Conservation (phyloP, 148 eudicot species). For the Salicornia ramosissima region DNA sequence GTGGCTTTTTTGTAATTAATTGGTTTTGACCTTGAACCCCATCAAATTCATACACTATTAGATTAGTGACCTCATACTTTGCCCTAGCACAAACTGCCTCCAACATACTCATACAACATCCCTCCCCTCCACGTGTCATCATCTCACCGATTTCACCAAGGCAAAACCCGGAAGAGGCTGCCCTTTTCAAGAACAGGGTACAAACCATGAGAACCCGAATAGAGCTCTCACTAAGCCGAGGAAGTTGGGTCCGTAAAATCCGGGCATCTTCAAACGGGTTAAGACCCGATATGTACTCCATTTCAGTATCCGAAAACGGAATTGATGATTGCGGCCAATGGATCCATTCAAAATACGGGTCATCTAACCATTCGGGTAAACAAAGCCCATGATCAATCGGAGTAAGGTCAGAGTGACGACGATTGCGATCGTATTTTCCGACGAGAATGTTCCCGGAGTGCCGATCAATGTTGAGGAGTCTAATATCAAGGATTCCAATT, state of each 20-base stretch:
- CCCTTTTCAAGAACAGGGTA: constrained; percentile 67
- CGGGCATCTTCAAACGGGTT: constrained; percentile 74
- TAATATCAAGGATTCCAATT: constrained; percentile 78
- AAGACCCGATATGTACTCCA: constrained; percentile 61
- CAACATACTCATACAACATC: constrained; percentile 55
- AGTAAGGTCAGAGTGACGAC: constrained; percentile 48
- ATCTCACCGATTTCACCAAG: constrained; percentile 87
- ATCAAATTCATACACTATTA: constrained; percentile 9
- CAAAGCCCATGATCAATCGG: constrained; percentile 97
- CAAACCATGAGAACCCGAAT: constrained; percentile 78
- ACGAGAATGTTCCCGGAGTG: constrained; percentile 94
- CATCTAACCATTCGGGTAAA: constrained; percentile 85
- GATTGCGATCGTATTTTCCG: constrained; percentile 33
- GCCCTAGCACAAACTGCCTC: constrained; percentile 61
- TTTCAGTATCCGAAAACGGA: constrained; percentile 75
- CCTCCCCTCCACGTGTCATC: constrained; percentile 87
- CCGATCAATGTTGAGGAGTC: constrained; percentile 82
- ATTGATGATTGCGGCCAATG: constrained; percentile 97
- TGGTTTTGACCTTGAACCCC: constrained; percentile 19
- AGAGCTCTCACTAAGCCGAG: constrained; percentile 63
- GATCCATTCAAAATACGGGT: constrained; percentile 96
- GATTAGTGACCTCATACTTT: constrained; percentile 28
- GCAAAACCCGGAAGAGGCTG: constrained; percentile 57
- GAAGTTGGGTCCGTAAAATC: constrained; percentile 56
- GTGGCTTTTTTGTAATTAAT: constrained; percentile 30